Evolutionary conservation across 2,329 filamentous ascomycete species (phyloP).

Genomic region (Fusarium odoratissimum): DNA sequence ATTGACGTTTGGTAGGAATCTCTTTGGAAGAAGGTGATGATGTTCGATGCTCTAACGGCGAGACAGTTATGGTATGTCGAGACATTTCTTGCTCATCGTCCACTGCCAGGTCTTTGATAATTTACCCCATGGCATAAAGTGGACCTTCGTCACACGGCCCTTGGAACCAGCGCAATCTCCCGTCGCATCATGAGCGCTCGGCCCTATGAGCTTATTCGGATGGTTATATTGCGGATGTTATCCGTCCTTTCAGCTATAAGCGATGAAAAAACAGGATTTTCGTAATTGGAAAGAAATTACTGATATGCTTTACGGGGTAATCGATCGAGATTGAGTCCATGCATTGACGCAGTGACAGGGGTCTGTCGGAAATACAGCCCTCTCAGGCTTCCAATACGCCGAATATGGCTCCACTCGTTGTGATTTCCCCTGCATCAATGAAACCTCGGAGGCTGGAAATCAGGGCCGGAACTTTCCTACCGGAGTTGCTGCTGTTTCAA

Average conservation of each 20-base stretch:
- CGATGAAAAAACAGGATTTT: constrained; percentile 13
- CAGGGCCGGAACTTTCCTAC: constrained; percentile 1
- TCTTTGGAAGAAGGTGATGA: not conserved
- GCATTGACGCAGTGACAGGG: constrained; percentile 24
- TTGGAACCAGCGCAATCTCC: constrained; percentile 19
- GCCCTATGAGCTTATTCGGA: constrained; percentile 8
- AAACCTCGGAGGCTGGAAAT: constrained; percentile 4
- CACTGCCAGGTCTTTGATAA: not conserved
- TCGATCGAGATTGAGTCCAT: constrained; percentile 20
- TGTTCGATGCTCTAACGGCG: not conserved
- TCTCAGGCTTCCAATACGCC: not conserved
- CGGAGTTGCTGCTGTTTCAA: constrained; percentile 15
- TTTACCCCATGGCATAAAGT: constrained; percentile 10
- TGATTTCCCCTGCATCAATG: constrained; percentile 22
- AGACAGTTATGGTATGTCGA: not conserved
- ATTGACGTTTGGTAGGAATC: not conserved
- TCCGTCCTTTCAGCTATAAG: not conserved
- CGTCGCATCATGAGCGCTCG: not conserved
- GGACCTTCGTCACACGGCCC: not conserved
- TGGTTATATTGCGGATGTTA: constrained; percentile 7
- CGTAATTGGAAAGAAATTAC: constrained; percentile 2
- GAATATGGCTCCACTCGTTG: not conserved
- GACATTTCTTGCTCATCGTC: not conserved
- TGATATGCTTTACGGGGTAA: not conserved
- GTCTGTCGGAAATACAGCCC: not conserved